phyloP scores from a whole-genome alignment of 106 monocot genomes.

The Xerophyta viscosa region DNA sequence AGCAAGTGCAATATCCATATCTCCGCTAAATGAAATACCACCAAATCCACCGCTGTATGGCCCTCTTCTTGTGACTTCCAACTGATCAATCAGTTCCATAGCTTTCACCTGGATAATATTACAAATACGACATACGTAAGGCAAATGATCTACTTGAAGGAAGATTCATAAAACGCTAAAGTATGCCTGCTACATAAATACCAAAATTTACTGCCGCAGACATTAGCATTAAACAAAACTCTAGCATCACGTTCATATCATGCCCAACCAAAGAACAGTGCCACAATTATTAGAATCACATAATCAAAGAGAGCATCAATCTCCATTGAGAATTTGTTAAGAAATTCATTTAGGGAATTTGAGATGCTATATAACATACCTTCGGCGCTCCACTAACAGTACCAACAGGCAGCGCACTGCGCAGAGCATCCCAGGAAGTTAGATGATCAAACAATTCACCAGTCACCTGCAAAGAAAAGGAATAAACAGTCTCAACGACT shows the following conservation, averaged over 20 bases:
- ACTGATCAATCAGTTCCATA: slow-evolving; percentile 67
- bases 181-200: no score
- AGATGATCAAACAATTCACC: slow-evolving; percentile 63
- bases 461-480: slow-evolving; percentile 33
- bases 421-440: slow-evolving; percentile 66
- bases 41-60: slow-evolving; percentile 82
- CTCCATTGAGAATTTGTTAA: no score
- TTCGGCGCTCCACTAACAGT: slow-evolving; percentile 85
- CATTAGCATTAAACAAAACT: no score
- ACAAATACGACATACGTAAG: neutral
- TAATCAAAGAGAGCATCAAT: no score
- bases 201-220: no score
- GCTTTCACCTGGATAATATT: slow-evolving; percentile 43
- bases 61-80: slow-evolving; percentile 59
- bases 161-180: no score
- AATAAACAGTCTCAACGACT: no score
- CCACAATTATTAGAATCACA: no score
- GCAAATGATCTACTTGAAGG: no score
- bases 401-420: slow-evolving; percentile 74
- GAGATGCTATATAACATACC: slow-evolving; percentile 15
- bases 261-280: no score
- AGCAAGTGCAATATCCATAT: slow-evolving; percentile 57
- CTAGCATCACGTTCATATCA: no score
- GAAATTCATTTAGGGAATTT: neutral
- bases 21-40: slow-evolving; percentile 39